Base-by-base conservation (phyloP, 2,329 filamentous ascomycete species). In the Microdochium trichocladiopsis region DNA sequence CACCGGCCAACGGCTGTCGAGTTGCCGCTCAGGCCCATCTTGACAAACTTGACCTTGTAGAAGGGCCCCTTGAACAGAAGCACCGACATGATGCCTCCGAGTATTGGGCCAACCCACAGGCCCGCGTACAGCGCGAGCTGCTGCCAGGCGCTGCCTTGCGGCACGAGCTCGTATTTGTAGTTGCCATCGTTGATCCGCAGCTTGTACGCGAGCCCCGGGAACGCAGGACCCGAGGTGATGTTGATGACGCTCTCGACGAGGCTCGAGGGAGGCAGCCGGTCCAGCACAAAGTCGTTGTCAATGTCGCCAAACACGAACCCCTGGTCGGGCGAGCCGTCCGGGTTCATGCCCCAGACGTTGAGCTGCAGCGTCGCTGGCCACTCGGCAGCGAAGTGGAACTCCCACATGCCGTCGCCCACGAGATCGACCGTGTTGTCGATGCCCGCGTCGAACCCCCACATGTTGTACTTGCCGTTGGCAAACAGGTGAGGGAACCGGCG, bases 331-430 rank as follows among this genome's bases (percentile, higher is more conserved):
- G 78, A 68, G 21, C 82, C 81, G 63, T 85, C 76, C 0, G 77
- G 75, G 58, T 86, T 83, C 62, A 86, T 81, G 50, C 83, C 84
- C 83, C 84, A 87, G 4, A 84, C 73, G 57, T 86, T 87, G 53
- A 86, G 67, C 59, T 86, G 82, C 52, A 82, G 76, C 48, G 76
- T 68, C 2, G 78, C 76, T 5, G 83, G 83, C 77, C 81, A 87
- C 60, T 87, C 83, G 3, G 75, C 72, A 74, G 84, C 78, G 54
- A 85, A 81, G 56, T 81, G 72, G 58, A 78, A 80, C 21, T 72
- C 68, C 84, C 84, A 87, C 2, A 69, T 66, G 16, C 73, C 71
- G 50, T 81, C 72, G 21, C 66, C 64, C 5, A 69, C 69, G 47
- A 79, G 72, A 21, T 69, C 61, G 68, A 86, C 77, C 5, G 67